A percentile compares a stretch with the other conserved stretches of the same genome.
Evolutionary conservation across 139 green algal species (phyloP).

Genomic region (Picochlorum costavermella): DNA sequence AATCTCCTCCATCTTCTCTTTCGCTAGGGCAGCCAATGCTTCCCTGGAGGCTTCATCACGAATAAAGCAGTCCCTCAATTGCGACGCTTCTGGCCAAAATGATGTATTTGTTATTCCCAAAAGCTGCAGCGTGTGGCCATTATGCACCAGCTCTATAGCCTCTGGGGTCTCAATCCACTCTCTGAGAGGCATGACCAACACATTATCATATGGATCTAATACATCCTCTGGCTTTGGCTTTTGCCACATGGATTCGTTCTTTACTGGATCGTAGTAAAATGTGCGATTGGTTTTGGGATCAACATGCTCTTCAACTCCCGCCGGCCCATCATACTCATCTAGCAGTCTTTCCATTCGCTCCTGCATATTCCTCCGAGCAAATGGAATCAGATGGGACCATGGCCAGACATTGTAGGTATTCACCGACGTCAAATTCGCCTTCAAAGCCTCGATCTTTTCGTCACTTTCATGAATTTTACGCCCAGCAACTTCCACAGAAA

Average conservation of each 20-base stretch:
- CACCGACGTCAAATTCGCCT: constrained; percentile 22
- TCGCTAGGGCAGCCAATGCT: constrained; percentile 35
- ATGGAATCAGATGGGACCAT: constrained; percentile 75
- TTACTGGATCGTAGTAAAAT: constrained; percentile 18
- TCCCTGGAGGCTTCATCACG: not conserved
- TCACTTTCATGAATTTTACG: constrained; percentile 15
- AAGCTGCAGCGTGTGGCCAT: constrained; percentile 66
- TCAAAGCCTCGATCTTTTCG: constrained; percentile 19
- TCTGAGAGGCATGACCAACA: constrained; percentile 56
- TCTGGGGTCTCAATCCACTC: constrained; percentile 67
- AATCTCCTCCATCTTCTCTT: constrained; percentile 36
- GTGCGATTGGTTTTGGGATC: constrained; percentile 14
- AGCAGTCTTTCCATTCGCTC: not conserved
- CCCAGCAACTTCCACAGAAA: constrained; percentile 56
- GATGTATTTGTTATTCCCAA: constrained; percentile 79
- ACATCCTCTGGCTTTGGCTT: constrained; percentile 20
- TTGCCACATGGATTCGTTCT: constrained; percentile 18
- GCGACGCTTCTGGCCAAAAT: constrained; percentile 45
- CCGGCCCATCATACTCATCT: constrained; percentile 1
- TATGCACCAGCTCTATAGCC: constrained; percentile 67
- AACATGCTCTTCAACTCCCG: constrained; percentile 1
- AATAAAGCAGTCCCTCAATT: constrained; percentile 46
- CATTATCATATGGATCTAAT: constrained; percentile 76
- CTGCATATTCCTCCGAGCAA: constrained; percentile 55
- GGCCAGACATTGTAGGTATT: constrained; percentile 84